Evolutionary conservation across 179 eudicot species (phyloP).

Genomic region (Beta lomatogona): DNA sequence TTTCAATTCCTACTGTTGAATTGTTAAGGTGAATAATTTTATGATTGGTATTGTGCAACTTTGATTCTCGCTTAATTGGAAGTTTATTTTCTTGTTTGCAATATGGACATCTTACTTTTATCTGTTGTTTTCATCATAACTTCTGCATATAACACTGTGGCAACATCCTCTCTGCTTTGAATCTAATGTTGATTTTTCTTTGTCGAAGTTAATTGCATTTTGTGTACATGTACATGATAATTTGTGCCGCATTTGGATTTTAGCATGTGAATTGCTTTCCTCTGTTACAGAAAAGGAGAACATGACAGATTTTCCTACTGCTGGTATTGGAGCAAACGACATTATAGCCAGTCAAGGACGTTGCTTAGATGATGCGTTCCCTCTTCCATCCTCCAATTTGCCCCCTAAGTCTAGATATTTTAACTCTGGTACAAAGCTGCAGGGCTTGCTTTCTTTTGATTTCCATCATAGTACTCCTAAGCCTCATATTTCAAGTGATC

Average conservation of each 20-base stretch:
- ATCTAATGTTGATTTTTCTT: neutral
- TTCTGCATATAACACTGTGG: neutral
- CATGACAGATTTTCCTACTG: conserved; percentile 37
- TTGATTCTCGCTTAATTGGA: no score
- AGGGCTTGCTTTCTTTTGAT: conserved; percentile 36
- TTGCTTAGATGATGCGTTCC: conserved; percentile 29
- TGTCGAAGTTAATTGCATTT: neutral
- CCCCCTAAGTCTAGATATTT: conserved; percentile 26
- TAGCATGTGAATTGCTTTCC: neutral
- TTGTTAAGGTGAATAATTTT: no score
- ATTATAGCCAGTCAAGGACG: conserved; percentile 25
- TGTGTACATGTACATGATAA: neutral
- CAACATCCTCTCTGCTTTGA: neutral
- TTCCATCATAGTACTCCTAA: conserved; percentile 40
- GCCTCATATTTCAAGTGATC: conserved; percentile 32
- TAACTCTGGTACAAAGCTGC: conserved; percentile 34
- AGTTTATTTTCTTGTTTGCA: neutral
- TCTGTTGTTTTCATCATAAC: neutral
- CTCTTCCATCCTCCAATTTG: conserved; percentile 37
- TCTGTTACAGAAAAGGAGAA: conserved; percentile 41
- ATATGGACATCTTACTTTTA: neutral
- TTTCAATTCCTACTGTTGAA: no score
- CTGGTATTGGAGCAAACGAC: conserved; percentile 41
- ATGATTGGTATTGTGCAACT: no score
- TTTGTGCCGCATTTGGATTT: neutral